Percentiles rank a stretch among this genome's conserved stretches.
phyloP scores from a whole-genome alignment of 2,329 filamentous ascomycete species.

The Arthroderma sp. region DNA sequence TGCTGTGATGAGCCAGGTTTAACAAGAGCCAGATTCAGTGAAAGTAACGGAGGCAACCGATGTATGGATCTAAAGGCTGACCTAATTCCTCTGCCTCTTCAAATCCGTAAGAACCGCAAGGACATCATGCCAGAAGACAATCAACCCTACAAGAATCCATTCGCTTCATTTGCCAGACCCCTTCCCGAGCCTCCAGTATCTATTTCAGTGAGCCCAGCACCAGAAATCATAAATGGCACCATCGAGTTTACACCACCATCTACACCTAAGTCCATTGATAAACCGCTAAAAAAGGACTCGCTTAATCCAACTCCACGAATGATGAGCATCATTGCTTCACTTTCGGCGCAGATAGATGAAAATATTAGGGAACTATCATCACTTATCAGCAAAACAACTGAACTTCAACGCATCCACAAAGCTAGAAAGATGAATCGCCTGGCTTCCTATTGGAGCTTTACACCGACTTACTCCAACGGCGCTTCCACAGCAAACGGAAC shows the following conservation, averaged over 20 bases:
- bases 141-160: neutral
- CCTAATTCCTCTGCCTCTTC: neutral
- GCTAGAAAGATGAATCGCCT: slow-evolving; percentile 22
- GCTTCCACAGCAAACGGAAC: neutral
- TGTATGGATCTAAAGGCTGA: neutral
- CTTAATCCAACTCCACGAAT: neutral
- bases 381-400: slow-evolving; percentile 15
- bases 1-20: neutral
- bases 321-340: slow-evolving; percentile 2
- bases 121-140: neutral
- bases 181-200: slow-evolving; percentile 3
- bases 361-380: slow-evolving; percentile 4
- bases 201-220: neutral
- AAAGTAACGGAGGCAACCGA: neutral
- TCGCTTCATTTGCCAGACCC: neutral
- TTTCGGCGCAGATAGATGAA: slow-evolving; percentile 2
- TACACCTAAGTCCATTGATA: neutral
- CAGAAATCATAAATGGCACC: neutral
- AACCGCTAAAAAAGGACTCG: neutral
- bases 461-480: slow-evolving; percentile 17
- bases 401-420: slow-evolving; percentile 14
- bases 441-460: slow-evolving; percentile 33
- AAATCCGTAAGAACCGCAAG: slow-evolving; percentile 1
- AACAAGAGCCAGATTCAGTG: neutral
- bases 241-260: neutral